Base-by-base conservation (phyloP, 169 alveolate genomes). In the Besnoitia besnoiti region DNA sequence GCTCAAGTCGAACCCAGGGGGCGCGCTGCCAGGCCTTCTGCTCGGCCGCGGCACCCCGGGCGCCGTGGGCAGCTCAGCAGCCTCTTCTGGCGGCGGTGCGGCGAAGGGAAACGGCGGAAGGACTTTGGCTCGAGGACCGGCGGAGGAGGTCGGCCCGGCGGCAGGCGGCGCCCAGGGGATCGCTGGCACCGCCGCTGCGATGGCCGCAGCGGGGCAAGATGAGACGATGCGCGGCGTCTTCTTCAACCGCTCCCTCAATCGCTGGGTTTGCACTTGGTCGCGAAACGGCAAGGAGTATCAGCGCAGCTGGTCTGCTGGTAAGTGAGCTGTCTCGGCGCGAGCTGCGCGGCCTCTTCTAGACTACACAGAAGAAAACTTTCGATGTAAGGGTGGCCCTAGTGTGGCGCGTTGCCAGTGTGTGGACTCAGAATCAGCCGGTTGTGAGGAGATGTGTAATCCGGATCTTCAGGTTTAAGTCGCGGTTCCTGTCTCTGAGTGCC, bases 261-360 rank as follows among this genome's bases (percentile, higher is more conserved):
- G 91, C 46, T 87, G 91, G 91, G 91, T 87, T 46, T 87, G 91
- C 85, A 87, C 91, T 14, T 87, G 91, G 91, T 87, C 91, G n/a
- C 42, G 91, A 39, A 87, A 62, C 47, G 91, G 91, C 35, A 87
- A 87, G 85, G 91, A 87, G 39, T 87, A 87, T 42, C 91, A 87
- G 67, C 91, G 91, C 44, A 51, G 84, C n/a, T 87, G 91, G 91
- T 87, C 91, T 12, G 91, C 91, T 3, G 91, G 91, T 87, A 62
- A 14, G 91, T 47, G 24, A 49, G 55, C 55, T 5, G 14, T 49
- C 55, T 49, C 55, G 55, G 55, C 24, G 55, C 14, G 55, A 14
- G 55, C 24, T 49, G 55, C 24, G 14, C 55, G 55, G 24, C 55
- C 55, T 49, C 55, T 14, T n/a, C n/a, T n/a, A n/a, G n/a, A n/a